Base-by-base conservation (phyloP, 2,329 filamentous ascomycete species). In the Neodidymelliopsis sp. region DNA sequence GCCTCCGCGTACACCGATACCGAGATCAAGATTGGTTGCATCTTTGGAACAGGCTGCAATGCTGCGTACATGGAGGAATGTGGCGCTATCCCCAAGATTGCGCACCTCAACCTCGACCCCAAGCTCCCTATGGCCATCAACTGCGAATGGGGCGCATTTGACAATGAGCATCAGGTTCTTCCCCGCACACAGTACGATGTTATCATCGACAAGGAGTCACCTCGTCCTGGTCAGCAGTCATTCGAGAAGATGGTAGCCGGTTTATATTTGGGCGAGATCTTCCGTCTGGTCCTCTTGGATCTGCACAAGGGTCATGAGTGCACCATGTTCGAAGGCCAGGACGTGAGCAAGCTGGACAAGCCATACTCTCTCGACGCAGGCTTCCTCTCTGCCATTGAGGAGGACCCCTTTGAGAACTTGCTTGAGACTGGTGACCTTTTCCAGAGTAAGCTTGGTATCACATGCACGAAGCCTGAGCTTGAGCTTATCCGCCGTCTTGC, bases 221-320 rank as follows among this genome's bases (percentile, higher is more conserved):
- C 93, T 25, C 88, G 92, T 19, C 93, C 93, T 3, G 92, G 91
- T 39, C 91, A 97, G 76, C 93, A 97, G 77, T 87, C 90, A 1
- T 97, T 97, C 62, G 93, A 97, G 78, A 97, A 97, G 80, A 97
- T 97, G 90, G 92, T 96, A 70, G 91, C 93, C 2, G 93, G 93
- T 57, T 81, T 97, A 37, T 97, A 97, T 72, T 84, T 97, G 2
- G 93, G 93, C 59, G 93, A 97, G 75, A 89, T 97, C 67, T 95
- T 96, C 83, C 90, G 93, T 49, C 82, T 96, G 37, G 86, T 93
- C 45, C 77, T 97, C 45, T 79, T 96, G 13, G 92, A 96, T 65
- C 79, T 97, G 35, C 86, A 96, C 72, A 89, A 96, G 65, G 70
- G 75, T 47, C 59, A 67, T 19, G 69, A 75, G 35, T 74, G 72